A percentile compares a stretch with the other conserved stretches of the same genome.
phyloP scores from a whole-genome alignment of 2,329 filamentous ascomycete genomes.

The Calonectria montana region DNA sequence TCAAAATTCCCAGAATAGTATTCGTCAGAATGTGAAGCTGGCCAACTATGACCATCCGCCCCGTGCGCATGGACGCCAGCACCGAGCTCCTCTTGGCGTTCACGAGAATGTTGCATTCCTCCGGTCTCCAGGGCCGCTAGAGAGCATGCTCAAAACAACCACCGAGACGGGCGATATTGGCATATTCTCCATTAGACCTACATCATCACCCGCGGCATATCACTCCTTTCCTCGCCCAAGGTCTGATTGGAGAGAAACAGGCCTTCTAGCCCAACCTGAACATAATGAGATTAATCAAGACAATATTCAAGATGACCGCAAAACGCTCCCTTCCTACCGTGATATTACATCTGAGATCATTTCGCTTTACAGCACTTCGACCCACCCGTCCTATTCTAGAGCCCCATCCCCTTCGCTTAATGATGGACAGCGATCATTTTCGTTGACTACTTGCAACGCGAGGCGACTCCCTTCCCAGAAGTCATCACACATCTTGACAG shows the following conservation, averaged over 20 bases:
- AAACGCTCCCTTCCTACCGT: slow-evolving; percentile 59
- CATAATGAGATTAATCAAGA: slow-evolving; percentile 47
- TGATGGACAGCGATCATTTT: slow-evolving; percentile 63
- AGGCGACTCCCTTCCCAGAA: slow-evolving; percentile 58
- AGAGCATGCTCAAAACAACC: slow-evolving; percentile 74
- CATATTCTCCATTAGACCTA: slow-evolving; percentile 63
- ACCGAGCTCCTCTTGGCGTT: slow-evolving; percentile 56
- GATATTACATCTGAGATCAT: slow-evolving; percentile 66
- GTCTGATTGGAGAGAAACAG: slow-evolving; percentile 45
- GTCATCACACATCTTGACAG: slow-evolving; percentile 61
- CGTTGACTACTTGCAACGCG: slow-evolving; percentile 64
- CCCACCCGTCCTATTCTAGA: slow-evolving; percentile 56
- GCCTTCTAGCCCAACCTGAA: slow-evolving; percentile 41
- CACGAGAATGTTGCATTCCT: slow-evolving; percentile 57
- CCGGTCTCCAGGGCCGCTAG: slow-evolving; percentile 64
- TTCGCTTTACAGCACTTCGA: slow-evolving; percentile 66
- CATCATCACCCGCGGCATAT: slow-evolving; percentile 45
- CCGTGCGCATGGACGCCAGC: slow-evolving; percentile 41
- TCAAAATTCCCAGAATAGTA: slow-evolving; percentile 52
- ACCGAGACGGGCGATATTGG: slow-evolving; percentile 75
- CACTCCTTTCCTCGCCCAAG: slow-evolving; percentile 44
- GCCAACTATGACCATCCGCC: slow-evolving; percentile 28
- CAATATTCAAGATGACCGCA: slow-evolving; percentile 54
- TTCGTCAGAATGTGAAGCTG: slow-evolving; percentile 41
- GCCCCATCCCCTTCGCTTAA: slow-evolving; percentile 57